Conservation (phyloP, 2,329 filamentous ascomycete genomes). For the Sclerotinia nivalis region DNA sequence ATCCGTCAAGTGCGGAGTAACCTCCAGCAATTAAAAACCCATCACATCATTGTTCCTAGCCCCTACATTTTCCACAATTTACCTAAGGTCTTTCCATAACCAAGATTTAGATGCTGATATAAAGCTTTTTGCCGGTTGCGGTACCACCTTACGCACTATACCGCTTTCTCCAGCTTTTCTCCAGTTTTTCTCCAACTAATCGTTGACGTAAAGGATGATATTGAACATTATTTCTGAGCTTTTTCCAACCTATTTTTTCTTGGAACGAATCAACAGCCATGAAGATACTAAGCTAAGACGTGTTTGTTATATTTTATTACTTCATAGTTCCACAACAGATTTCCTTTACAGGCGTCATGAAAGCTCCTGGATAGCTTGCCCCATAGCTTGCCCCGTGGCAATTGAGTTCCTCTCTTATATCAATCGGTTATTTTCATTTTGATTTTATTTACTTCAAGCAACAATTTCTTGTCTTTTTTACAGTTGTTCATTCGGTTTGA, state of each 20-base stretch:
- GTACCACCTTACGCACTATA: background rate
- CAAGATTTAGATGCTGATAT: conserved; percentile 7
- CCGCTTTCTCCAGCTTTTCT: background rate
- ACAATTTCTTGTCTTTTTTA: background rate
- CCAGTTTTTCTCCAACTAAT: background rate
- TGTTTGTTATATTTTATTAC: conserved; percentile 14
- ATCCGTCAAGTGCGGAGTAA: background rate
- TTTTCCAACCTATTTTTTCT: background rate
- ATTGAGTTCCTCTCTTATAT: conserved; percentile 10
- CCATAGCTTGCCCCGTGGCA: background rate
- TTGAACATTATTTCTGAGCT: background rate
- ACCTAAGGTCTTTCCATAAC: background rate
- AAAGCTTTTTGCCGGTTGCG: background rate
- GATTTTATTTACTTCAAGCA: background rate
- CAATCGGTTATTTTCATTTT: background rate
- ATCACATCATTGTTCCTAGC: background rate
- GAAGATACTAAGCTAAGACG: background rate
- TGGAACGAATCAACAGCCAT: background rate
- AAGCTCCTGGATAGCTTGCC: conserved; percentile 3
- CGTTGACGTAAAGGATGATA: conserved; percentile 8
- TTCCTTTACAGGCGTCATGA: conserved; percentile 6
- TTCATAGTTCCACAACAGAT: conserved; percentile 20
- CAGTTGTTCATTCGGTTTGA: background rate
- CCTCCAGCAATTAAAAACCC: background rate
- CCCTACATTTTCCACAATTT: conserved; percentile 1